Percentiles rank a stretch among this genome's conserved stretches.
Evolutionary conservation across 805 yeast genomes (phyloP).

Genomic region (Candida taoyuanica): DNA sequence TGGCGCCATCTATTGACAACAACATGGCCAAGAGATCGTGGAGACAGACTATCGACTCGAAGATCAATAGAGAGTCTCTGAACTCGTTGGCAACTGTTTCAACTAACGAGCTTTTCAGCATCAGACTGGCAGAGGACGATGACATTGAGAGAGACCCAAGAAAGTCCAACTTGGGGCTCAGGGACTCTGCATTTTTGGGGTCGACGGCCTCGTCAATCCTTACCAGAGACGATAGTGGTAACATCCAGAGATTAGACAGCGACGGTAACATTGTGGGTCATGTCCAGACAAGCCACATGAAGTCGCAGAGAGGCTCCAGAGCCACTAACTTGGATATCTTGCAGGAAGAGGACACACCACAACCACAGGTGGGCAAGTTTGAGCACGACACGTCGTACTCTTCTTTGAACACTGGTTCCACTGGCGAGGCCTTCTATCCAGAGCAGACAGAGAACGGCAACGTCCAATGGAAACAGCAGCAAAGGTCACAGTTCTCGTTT

Average conservation of each 20-base stretch:
- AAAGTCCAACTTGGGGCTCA: constrained; percentile 34
- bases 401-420: constrained; percentile 17
- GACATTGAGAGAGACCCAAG: constrained; percentile 39
- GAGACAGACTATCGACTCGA: constrained; percentile 40
- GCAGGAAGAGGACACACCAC: constrained; percentile 21
- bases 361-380: constrained; percentile 5
- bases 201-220: constrained; percentile 24
- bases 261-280: constrained; percentile 27
- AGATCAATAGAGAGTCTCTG: constrained; percentile 52
- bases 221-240: constrained; percentile 27
- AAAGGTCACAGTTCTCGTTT: constrained; percentile 23
- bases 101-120: constrained; percentile 77
- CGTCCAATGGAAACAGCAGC: constrained; percentile 21
- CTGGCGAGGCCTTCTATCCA: constrained; percentile 27
- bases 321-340: constrained; percentile 24
- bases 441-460: constrained; percentile 17
- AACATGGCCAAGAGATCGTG: constrained; percentile 48
- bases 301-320: constrained; percentile 19
- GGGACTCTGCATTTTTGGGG: constrained; percentile 38
- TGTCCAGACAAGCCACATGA: constrained; percentile 7
- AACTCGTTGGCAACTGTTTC: constrained; percentile 79
- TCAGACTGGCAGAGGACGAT: constrained; percentile 65
- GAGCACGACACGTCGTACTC: constrained; percentile 21
- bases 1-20: constrained; percentile 10
- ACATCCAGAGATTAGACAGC: constrained; percentile 25